Evolutionary conservation across 2,329 filamentous ascomycete genomes (phyloP), one percentile per base, ranked within the genome.

Genomic region (Hypocrella siamensis): DNA sequence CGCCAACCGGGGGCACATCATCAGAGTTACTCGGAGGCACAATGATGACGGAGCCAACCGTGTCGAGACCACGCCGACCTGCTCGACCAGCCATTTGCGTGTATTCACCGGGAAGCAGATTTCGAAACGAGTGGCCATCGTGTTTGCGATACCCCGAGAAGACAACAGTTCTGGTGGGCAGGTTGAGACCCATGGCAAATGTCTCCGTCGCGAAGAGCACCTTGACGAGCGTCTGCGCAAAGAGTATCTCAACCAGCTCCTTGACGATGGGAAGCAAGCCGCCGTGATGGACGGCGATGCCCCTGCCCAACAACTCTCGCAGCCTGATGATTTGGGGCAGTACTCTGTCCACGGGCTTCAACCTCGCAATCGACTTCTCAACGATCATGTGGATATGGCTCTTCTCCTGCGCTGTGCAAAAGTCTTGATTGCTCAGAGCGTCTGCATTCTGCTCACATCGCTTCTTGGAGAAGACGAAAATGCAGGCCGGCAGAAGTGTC

Each of bases 381-480:
- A 98, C 85, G 22, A 85, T 88, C 81, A 96, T 94, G 51, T 98
- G 88, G 35, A 93, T 92, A 28, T 83, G 78, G 45, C 90, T 98
- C 67, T 94, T 96, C 58, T 98, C 90, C 3, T 77, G 70, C 1
- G 86, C 84, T 5, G 80, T 94, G 50, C 81, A 92, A 48, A 93
- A 96, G 48, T 98, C 90, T 42, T 93, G 78, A 47, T 94, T 96
- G 38, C 82, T 88, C 16, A 98, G 64, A 0, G 90, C 88, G 50
- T 94, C 84, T 1, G 90, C 90, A 51, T 96, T 98, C 49, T 96
- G 85, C 53, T 98, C 90, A 46, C 90, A 96, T 32, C 90, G 69
- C 56, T 90, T 93, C 60, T 96, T 98, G 3, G 90, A 98, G 55
- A 98, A 98, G 34, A 98, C 88, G 49, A 98, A 98, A 42, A 98